Conservation (phyloP, 129 eudicot species). For the Arctium minus region DNA sequence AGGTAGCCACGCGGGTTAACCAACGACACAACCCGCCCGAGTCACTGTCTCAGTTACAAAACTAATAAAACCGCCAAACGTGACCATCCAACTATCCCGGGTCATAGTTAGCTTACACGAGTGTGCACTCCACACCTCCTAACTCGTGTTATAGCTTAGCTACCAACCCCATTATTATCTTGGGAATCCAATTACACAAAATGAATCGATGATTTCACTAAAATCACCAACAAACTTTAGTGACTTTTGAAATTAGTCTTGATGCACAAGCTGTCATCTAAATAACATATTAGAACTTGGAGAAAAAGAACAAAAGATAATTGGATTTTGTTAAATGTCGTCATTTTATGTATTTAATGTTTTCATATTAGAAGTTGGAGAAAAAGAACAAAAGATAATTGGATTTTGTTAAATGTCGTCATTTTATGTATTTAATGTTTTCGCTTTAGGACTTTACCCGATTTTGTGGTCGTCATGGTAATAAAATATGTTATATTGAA, state of each 20-base stretch:
- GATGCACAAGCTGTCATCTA: not conserved
- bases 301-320: not conserved
- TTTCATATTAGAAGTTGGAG: not conserved
- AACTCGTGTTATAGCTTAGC: too few species aligned
- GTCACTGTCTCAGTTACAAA: too few species aligned
- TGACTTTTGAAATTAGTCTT: not conserved
- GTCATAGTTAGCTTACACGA: too few species aligned
- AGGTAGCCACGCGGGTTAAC: too few species aligned
- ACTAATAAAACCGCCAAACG: too few species aligned
- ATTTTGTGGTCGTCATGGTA: slow-evolving; percentile 15
- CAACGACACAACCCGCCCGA: too few species aligned
- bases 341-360: not conserved
- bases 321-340: not conserved
- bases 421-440: not conserved
- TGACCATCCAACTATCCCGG: too few species aligned
- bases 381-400: not conserved
- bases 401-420: not conserved
- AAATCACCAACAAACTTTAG: too few species aligned
- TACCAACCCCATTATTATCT: too few species aligned
- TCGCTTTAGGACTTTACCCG: slow-evolving; percentile 9
- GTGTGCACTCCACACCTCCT: too few species aligned
- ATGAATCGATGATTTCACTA: too few species aligned
- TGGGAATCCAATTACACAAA: too few species aligned
- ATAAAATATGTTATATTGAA: not conserved
- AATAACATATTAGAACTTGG: not conserved